A percentile compares a stretch with the other conserved stretches of the same genome.
Evolutionary conservation across 2,329 filamentous ascomycete genomes (phyloP).

Genomic region (Elsinoe arachidis): DNA sequence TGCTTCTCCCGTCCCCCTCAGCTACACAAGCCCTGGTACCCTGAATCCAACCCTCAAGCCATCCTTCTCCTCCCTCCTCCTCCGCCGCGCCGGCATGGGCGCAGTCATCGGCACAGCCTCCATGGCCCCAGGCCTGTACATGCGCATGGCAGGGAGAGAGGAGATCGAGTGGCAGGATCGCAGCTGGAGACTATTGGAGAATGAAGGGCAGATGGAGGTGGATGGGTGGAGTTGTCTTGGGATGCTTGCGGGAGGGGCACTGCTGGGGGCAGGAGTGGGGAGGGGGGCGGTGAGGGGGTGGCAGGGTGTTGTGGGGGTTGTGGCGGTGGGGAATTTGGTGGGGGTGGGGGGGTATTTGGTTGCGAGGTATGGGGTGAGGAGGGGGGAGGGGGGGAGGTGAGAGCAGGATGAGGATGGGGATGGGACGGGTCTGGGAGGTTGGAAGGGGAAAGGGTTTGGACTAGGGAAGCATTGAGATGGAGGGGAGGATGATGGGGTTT

Average conservation of each 20-base stretch:
- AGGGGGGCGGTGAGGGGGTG: slow-evolving; percentile 25
- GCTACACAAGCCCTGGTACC: too few species aligned
- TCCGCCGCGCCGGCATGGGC: slow-evolving; percentile 26
- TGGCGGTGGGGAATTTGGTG: slow-evolving; percentile 32
- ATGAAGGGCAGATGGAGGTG: slow-evolving; percentile 46
- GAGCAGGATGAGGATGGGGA: not conserved
- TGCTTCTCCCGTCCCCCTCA: not conserved
- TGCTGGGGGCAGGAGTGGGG: slow-evolving; percentile 38
- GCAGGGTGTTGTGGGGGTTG: not conserved
- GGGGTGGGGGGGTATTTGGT: slow-evolving; percentile 43
- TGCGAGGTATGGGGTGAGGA: slow-evolving; percentile 45
- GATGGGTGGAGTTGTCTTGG: slow-evolving; percentile 49
- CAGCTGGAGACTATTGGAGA: slow-evolving; percentile 53
- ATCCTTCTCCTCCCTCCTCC: not conserved
- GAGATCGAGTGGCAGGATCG: slow-evolving; percentile 58
- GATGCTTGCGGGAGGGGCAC: slow-evolving; percentile 28
- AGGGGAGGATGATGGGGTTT: too few species aligned
- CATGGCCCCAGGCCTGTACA: slow-evolving; percentile 36
- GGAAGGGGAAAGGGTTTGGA: too few species aligned
- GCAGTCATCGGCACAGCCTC: slow-evolving; percentile 39
- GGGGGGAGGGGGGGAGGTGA: slow-evolving; percentile 33
- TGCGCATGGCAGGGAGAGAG: slow-evolving; percentile 47
- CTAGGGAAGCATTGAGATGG: too few species aligned
- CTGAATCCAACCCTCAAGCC: too few species aligned
- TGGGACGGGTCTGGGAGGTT: too few species aligned